Base-by-base conservation (phyloP, 2,329 filamentous ascomycete genomes). In the Botrytis cinerea region DNA sequence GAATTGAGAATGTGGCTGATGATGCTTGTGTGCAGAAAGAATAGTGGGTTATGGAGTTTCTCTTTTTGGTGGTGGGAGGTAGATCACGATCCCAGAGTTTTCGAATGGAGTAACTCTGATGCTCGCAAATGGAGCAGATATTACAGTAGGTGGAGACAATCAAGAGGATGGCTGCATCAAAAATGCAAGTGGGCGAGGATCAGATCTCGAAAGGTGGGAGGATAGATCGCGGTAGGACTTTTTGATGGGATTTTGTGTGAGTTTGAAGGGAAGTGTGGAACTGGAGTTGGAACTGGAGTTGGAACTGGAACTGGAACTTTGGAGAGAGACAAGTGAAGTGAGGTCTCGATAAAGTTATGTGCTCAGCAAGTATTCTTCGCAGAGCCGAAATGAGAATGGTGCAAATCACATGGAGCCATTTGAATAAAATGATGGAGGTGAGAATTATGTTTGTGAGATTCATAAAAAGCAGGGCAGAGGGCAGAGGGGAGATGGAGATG, bases 21-120 rank as follows among this genome's bases (percentile, higher is more conserved):
- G 63, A 66, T 51, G 63, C 63, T 66, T 66, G 45, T 66, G 25
- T 66, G 45, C 63, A 66, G 61, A 66, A 66, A 48, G 35, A 66
- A 48, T 14, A 66, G 63, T 66, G 63, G 63, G 22, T 18, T 66
- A 16, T 64, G 43, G 20, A 64, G 35, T 25, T 45, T 22, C 57
- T 35, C 32, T 60, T 60, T 38, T 60, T 32, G 57, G 28, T 25
- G 7, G 60, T 0, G 25, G 61, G 16, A 20, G 38, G 60, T 43
- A 43, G 61, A 63, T 63, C 61, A 22, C 18, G 38, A 28, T 12
- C 8, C 51, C 28, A 54, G 51, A 54, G 25, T n/a, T 62, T 54
- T 54, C n/a, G 14, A n/a, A 62, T 62, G 60, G 60, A 62, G 60
- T 51, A 62, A 40, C 25, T 62, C 10, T 43, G 35, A 62, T 62